These are phyloP conservation scores for Ascodesmis nigricans DNA, from an alignment of 495 filamentous ascomycete genomes.

Conservation along the genomic window DNA sequence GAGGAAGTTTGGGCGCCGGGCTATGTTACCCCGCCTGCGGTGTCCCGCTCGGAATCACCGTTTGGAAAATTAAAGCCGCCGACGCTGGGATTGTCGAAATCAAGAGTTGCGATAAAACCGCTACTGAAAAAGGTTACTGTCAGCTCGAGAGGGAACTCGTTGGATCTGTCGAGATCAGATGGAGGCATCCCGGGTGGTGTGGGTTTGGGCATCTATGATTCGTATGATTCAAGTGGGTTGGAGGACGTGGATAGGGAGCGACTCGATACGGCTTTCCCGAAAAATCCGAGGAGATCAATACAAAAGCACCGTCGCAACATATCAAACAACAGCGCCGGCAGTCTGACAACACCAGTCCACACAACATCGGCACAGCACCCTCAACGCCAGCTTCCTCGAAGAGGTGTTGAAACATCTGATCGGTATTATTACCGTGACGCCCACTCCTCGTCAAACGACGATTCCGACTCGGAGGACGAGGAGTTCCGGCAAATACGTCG, in stretches of 20 bases:
- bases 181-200: conserved; percentile 19
- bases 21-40: conserved; percentile 18
- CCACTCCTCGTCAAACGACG: background rate
- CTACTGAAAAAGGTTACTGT: conserved; percentile 21
- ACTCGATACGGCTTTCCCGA: conserved; percentile 13
- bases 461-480: conserved; percentile 17
- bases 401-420: conserved; percentile 12
- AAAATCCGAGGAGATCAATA: no score
- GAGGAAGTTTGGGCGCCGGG: conserved; percentile 19
- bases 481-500: no score
- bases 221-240: conserved; percentile 18
- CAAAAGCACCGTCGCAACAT: no score
- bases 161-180: conserved; percentile 21
- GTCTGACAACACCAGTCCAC: background rate
- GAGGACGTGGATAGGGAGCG: conserved; percentile 19
- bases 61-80: conserved; percentile 12
- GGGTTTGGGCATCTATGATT: conserved; percentile 21
- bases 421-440: background rate
- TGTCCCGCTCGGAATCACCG: conserved; percentile 14
- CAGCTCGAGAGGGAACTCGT: conserved; percentile 16
- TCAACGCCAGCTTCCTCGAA: conserved; percentile 19
- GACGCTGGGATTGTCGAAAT: conserved; percentile 8
- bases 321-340: no score
- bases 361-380: conserved; percentile 14
- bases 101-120: conserved; percentile 21